These are phyloP conservation scores for Reutealis trisperma DNA, from an alignment of 345 rosid genomes.

Conservation along the genomic window DNA sequence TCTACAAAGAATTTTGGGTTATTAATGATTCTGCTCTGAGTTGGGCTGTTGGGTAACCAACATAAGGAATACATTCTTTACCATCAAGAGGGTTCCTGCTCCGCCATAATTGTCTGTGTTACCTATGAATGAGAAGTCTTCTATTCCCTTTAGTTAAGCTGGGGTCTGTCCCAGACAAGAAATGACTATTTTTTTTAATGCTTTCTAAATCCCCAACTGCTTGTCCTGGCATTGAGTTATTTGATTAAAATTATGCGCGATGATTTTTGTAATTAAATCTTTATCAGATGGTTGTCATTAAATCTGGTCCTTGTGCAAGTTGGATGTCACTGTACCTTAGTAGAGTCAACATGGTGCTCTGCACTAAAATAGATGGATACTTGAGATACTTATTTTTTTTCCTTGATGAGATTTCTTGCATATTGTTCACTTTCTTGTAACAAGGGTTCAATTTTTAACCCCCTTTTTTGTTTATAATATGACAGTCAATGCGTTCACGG, in stretches of 20 bases:
- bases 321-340: background rate
- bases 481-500: slow-evolving; percentile 67
- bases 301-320: background rate
- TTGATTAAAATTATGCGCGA: background rate
- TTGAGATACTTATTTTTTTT: background rate
- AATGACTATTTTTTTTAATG: background rate
- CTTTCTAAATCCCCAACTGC: background rate
- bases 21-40: background rate
- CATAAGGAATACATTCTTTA: background rate
- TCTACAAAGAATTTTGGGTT: background rate
- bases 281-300: background rate
- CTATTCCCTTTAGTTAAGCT: background rate
- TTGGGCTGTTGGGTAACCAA: background rate
- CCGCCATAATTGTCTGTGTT: background rate
- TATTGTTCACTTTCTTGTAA: background rate
- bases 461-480: slow-evolving; percentile 18
- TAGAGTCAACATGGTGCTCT: background rate
- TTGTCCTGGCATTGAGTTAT: background rate
- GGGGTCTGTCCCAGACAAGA: background rate
- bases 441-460: background rate
- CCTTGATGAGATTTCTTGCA: background rate
- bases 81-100: background rate
- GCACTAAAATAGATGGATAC: background rate
- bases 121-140: background rate
- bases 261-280: too few species aligned